Base-by-base conservation (phyloP, 2,329 filamentous ascomycete genomes). In the Chrysosporium queenslandicum region DNA sequence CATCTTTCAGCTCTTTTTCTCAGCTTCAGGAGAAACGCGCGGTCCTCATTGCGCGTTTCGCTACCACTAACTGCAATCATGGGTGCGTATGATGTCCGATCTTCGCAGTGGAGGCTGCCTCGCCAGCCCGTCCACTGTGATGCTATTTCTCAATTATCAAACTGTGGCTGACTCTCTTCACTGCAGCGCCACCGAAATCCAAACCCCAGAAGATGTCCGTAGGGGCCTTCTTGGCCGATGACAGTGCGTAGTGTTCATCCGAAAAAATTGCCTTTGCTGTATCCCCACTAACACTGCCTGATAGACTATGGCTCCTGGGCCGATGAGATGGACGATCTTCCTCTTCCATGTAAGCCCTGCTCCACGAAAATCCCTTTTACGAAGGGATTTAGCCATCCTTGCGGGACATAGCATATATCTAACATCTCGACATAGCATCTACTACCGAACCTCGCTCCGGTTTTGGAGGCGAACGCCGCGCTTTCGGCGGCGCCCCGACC, bases 141-240 rank as follows among this genome's bases (percentile, higher is more conserved):
- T 18, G 16, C 27, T 7, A 1, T 25, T 4, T 7, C 16, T 32
- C 6, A 8, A 20, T 21, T 2, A n/a, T 42, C 18, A 53, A n/a
- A 32, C 12, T 52, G 20, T 56, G 48, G 52, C 50, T 53, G 47
- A 37, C 48, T 14, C 49, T 58, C 50, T 55, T 61, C 50, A 52
- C 46, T 68, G 56, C 66, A 94, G 90, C 86, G 80, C 91, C 90
- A 62, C 87, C 90, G 72, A 94, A 94, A 77, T 86, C 88, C 77
- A 85, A 94, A 75, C 79, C 82, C 72, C 85, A 94, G 82, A 98
- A 94, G 80, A 91, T 98, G 86, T 88, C 87, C 77, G 83, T 97
- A 69, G 87, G 88, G 78, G 87, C 88, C 74, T 98, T 98, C 81
- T 81, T 98, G 78, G 79, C 80, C 68, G 88, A 96, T 72, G 80